Evolutionary conservation across 306 rosid species (phyloP).

Genomic region (Fagus sylvatica): DNA sequence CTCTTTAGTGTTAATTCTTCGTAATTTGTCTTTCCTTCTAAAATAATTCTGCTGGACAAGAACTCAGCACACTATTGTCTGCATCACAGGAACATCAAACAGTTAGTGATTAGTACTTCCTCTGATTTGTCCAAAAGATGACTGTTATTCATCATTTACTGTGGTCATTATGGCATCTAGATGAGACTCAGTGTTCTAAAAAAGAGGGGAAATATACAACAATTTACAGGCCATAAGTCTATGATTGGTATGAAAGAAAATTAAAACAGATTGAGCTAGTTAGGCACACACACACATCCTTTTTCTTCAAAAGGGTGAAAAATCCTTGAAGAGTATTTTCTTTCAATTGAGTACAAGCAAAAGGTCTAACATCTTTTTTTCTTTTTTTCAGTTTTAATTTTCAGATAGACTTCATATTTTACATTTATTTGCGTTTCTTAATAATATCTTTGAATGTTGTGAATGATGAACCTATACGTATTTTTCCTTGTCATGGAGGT

Average conservation of each 20-base stretch:
- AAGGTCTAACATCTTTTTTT: not conserved
- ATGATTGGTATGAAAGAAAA: no score
- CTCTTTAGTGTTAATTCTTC: conserved; percentile 14
- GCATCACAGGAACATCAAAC: not conserved
- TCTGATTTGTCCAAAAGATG: not conserved
- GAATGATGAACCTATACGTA: not conserved
- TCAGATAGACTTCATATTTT: not conserved
- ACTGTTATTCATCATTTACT: not conserved
- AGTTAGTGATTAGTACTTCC: not conserved
- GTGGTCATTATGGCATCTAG: not conserved
- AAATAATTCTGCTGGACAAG: not conserved
- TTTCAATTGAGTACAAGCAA: not conserved
- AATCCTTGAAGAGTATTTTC: no score
- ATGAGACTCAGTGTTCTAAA: not conserved
- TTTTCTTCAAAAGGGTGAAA: no score
- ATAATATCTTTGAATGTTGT: not conserved
- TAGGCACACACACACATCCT: no score
- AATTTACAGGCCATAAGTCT: no score
- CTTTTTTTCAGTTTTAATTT: not conserved
- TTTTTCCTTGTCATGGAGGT: not conserved
- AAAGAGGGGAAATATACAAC: not conserved
- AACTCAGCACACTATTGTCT: not conserved
- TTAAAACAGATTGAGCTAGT: no score
- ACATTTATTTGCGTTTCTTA: not conserved
- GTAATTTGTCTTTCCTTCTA: conserved; percentile 15